Percentiles rank a stretch among this genome's conserved stretches.
These are phyloP conservation scores for Mollisia scopiformis DNA, from an alignment of 2,329 filamentous ascomycete species.

Conservation along the genomic window DNA sequence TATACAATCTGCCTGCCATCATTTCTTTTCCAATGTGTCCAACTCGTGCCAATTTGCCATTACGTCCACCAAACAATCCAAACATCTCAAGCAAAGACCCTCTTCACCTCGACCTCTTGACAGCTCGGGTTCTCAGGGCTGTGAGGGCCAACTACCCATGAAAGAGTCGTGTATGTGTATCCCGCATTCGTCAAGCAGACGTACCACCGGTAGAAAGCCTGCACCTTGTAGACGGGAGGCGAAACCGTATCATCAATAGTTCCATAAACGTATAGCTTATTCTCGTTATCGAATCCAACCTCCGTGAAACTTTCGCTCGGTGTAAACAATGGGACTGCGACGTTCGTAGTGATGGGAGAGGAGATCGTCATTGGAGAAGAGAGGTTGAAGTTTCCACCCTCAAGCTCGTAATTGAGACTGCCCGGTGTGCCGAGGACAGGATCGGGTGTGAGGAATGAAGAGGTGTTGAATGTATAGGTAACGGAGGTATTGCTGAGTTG, in stretches of 20 bases:
- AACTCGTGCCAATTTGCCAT: neutral
- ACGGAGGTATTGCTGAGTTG: constrained; percentile 18
- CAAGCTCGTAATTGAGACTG: constrained; percentile 29
- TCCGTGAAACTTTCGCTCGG: constrained; percentile 30
- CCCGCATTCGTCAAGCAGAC: constrained; percentile 45
- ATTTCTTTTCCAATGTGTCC: too few species aligned
- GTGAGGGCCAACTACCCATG: constrained; percentile 43
- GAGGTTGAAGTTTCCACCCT: constrained; percentile 31
- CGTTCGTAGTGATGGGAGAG: constrained; percentile 43
- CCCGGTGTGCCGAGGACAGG: constrained; percentile 27
- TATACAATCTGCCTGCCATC: neutral
- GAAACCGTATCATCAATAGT: constrained; percentile 43
- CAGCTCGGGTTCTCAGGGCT: constrained; percentile 50
- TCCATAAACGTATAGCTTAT: constrained; percentile 42
- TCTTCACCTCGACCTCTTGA: constrained; percentile 44
- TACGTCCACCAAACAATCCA: neutral
- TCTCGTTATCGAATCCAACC: constrained; percentile 44
- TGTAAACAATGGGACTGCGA: constrained; percentile 44
- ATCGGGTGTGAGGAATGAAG: constrained; percentile 30
- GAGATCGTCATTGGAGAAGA: constrained; percentile 41
- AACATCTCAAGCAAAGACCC: constrained; percentile 23
- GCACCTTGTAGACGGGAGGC: constrained; percentile 32
- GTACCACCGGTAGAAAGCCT: constrained; percentile 44
- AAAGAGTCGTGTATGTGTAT: constrained; percentile 47
- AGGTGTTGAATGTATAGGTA: constrained; percentile 34